A percentile compares a stretch with the other conserved stretches of the same genome.
These are phyloP conservation scores for Neofusicoccum laricinum DNA, from an alignment of 2,329 filamentous ascomycete species.

Conservation along the genomic window DNA sequence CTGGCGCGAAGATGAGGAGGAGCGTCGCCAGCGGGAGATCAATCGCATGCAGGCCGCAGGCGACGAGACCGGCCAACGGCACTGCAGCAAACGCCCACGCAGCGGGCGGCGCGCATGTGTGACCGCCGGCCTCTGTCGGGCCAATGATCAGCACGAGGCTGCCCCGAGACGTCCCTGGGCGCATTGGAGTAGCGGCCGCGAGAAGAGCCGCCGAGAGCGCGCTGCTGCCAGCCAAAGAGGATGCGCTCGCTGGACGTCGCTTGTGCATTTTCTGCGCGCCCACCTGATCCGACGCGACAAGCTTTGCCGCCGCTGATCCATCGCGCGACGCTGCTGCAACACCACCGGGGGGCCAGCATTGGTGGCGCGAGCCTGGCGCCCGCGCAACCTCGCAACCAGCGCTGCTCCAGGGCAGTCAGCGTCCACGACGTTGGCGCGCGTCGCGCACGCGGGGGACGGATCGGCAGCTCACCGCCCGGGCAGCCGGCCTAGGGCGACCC, in stretches of 20 bases:
- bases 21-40: not conserved
- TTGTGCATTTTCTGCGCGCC: not conserved
- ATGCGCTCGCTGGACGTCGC: not conserved
- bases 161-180: not conserved
- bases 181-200: not conserved
- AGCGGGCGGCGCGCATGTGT: not conserved
- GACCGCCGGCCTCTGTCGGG: not conserved
- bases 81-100: not conserved
- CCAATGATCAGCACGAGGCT: constrained; percentile 5
- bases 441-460: not conserved
- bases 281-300: constrained; percentile 4
- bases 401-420: not conserved
- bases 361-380: not conserved
- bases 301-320: constrained; percentile 6
- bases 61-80: not conserved
- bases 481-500: not conserved
- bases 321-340: not conserved
- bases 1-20: not conserved
- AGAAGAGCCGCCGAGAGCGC: constrained; percentile 4
- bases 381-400: not conserved
- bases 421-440: not conserved
- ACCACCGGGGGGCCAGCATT: not conserved
- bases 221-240: not conserved
- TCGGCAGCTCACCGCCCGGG: not conserved
- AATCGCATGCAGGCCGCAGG: not conserved